Evolutionary conservation across 202 grass and related monocot species (phyloP).

Genomic region (Brachypodium distachyon): DNA sequence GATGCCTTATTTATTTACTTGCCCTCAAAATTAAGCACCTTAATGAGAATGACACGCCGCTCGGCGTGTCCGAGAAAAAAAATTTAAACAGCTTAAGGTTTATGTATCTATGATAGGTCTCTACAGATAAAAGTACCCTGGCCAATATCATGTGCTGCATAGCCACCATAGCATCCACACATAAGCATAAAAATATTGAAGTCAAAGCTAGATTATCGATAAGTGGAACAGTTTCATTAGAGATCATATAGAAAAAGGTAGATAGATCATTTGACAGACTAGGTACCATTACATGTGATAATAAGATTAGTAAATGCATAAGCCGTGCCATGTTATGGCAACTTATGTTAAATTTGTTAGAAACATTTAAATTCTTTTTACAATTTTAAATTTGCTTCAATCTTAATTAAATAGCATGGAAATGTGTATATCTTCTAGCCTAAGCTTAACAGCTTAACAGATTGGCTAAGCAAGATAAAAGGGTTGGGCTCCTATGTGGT

Average conservation of each 20-base stretch:
- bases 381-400: neutral
- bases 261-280: neutral
- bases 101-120: neutral
- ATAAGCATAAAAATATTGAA: conserved; percentile 12
- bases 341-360: neutral
- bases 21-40: neutral
- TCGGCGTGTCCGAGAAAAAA: too few relatives aligned
- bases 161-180: neutral
- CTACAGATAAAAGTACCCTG: neutral
- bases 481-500: neutral
- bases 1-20: neutral
- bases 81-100: too few relatives aligned
- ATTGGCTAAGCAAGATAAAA: neutral
- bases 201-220: neutral
- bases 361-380: neutral
- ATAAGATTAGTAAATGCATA: neutral
- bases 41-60: too few relatives aligned
- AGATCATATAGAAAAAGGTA: neutral
- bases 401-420: conserved; percentile 4
- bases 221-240: neutral
- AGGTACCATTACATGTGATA: neutral
- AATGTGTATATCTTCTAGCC: neutral
- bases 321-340: neutral
- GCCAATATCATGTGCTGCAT: conserved; percentile 2
- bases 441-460: neutral